Evolutionary conservation across 305 asterid genomes (phyloP).

Genomic region (Euphrasia arctica): DNA sequence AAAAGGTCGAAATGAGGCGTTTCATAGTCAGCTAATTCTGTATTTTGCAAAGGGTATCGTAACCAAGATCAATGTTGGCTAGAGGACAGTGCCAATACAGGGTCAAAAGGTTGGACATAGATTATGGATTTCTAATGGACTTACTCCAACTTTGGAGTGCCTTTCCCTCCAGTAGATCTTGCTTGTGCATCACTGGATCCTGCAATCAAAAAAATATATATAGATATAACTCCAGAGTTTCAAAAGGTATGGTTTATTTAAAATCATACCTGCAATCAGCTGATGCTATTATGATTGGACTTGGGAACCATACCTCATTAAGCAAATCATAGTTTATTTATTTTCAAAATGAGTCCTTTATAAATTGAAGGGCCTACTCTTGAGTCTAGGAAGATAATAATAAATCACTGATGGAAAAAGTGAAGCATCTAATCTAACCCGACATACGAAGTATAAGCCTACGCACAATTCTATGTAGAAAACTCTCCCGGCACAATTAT

Average conservation of each 20-base stretch:
- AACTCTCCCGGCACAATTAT: neutral
- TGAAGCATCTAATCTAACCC: neutral
- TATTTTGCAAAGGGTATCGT: neutral
- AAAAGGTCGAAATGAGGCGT: neutral
- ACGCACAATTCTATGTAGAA: neutral
- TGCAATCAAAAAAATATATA: conserved; percentile 27
- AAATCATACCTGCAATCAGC: no score
- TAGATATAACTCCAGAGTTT: conserved; percentile 21
- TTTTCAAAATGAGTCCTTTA: no score
- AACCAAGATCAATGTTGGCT: conserved; percentile 6
- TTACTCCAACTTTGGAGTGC: conserved; percentile 44
- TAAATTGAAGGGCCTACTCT: no score
- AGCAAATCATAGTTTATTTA: conserved; percentile 1
- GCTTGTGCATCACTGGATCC: conserved; percentile 36
- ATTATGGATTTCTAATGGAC: conserved; percentile 26
- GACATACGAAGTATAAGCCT: neutral
- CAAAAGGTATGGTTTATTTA: neutral
- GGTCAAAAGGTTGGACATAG: conserved; percentile 1
- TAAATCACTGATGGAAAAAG: no score
- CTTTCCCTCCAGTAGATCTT: conserved; percentile 26
- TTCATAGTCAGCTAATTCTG: neutral
- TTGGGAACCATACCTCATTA: conserved; percentile 9
- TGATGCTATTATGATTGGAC: conserved; percentile 2
- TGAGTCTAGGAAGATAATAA: no score
- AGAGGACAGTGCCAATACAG: neutral